Conservation (phyloP, 257 asterid species). For the Nemophila menziesii region DNA sequence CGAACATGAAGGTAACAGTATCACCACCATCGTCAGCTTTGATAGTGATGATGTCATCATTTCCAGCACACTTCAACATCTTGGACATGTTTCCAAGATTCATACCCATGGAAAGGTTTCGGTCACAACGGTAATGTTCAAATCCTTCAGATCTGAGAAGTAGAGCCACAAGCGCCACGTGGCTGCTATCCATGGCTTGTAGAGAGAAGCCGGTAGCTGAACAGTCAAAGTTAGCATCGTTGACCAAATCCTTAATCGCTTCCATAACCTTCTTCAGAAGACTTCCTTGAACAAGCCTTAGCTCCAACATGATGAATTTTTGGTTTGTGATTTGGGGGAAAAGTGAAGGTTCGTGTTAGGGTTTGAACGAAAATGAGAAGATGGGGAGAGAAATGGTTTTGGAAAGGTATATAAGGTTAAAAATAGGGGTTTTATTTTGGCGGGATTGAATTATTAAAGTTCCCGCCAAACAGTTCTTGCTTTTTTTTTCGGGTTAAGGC, state of each 20-base stretch:
- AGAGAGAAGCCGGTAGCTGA: conserved; percentile 55
- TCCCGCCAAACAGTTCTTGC: no score
- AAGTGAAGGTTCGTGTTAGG: conserved; percentile 8
- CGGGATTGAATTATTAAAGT: no score
- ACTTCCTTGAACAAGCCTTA: conserved; percentile 50
- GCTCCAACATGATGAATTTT: conserved; percentile 33
- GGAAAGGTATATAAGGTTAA: no score
- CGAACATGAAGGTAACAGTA: conserved; percentile 54
- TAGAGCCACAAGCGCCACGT: conserved; percentile 56
- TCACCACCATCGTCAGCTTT: conserved; percentile 63
- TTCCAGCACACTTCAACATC: conserved; percentile 53
- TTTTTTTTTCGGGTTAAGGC: no score
- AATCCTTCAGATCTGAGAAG: conserved; percentile 54
- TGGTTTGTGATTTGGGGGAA: neutral
- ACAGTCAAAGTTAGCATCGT: conserved; percentile 52
- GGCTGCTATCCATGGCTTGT: conserved; percentile 63
- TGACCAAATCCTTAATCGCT: conserved; percentile 45
- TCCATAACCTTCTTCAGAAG: conserved; percentile 50
- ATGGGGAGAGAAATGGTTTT: no score
- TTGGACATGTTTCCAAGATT: conserved; percentile 44
- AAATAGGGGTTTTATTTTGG: no score
- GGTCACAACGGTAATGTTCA: conserved; percentile 64
- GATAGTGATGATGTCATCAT: conserved; percentile 51
- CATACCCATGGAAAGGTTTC: conserved; percentile 55
- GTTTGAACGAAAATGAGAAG: no score